Conservation (phyloP, 2,329 filamentous ascomycete species). For the Cadophora sp. region DNA sequence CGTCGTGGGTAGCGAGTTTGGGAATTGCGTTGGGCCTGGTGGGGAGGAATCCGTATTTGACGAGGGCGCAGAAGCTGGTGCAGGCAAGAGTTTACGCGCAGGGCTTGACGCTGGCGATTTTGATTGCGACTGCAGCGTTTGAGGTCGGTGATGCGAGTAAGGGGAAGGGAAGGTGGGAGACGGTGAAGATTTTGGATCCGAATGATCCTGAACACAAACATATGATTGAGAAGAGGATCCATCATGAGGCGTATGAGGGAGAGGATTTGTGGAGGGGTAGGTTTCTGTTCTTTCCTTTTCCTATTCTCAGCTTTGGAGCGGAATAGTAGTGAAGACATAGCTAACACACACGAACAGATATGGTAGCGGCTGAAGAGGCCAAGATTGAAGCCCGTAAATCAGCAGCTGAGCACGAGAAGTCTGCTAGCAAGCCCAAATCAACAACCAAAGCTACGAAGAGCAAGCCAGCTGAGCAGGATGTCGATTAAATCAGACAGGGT, state of each 20-base stretch:
- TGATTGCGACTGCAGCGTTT: conserved; percentile 71
- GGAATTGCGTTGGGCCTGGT: conserved; percentile 67
- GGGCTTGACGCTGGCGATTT: conserved; percentile 70
- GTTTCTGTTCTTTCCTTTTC: conserved; percentile 42
- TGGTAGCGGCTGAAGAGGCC: conserved; percentile 82
- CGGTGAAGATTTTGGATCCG: conserved; percentile 79
- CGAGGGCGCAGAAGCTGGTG: conserved; percentile 71
- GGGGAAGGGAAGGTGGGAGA: conserved; percentile 83
- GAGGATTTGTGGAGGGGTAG: conserved; percentile 92
- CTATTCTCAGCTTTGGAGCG: background rate
- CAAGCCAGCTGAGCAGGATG: conserved; percentile 39
- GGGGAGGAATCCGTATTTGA: conserved; percentile 67
- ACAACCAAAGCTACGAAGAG: conserved; percentile 65
- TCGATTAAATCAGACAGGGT: background rate
- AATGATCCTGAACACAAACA: conserved; percentile 84
- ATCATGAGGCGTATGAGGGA: conserved; percentile 85
- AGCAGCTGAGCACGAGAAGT: conserved; percentile 59
- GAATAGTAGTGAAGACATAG: background rate
- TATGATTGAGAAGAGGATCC: conserved; percentile 84
- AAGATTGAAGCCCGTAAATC: conserved; percentile 52
- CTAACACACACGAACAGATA: conserved; percentile 62
- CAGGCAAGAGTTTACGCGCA: conserved; percentile 80
- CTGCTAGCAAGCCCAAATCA: conserved; percentile 26
- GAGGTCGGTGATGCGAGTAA: conserved; percentile 77
- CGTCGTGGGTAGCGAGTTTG: conserved; percentile 71